Percentiles rank a stretch among this genome's conserved stretches.
Evolutionary conservation across 257 asterid genomes (phyloP).

Genomic region (Voacanga thouarsii): DNA sequence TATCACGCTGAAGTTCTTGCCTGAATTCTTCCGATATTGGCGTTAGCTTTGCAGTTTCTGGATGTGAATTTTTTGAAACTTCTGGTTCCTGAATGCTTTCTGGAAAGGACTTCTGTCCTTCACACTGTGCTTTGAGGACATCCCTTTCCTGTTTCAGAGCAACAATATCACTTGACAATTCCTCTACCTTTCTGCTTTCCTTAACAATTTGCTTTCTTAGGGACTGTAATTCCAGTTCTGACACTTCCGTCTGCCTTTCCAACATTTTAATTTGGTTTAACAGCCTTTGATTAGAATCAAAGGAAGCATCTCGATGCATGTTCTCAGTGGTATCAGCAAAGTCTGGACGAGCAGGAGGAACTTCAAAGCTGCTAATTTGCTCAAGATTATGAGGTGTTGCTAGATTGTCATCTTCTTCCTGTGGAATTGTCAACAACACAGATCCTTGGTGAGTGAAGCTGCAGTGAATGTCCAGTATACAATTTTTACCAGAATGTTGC

Average conservation of each 20-base stretch:
- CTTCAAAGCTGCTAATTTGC: slow-evolving; percentile 41
- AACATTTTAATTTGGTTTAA: slow-evolving; percentile 17
- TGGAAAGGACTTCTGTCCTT: slow-evolving; percentile 46
- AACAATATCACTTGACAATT: slow-evolving; percentile 52
- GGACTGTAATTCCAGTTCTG: slow-evolving; percentile 76
- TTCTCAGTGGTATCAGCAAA: neutral
- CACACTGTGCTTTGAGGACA: slow-evolving; percentile 52
- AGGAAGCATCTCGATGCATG: neutral
- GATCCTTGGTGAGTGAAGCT: neutral
- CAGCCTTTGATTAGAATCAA: neutral
- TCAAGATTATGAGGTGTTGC: slow-evolving; percentile 25
- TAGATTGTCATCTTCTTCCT: slow-evolving; percentile 55
- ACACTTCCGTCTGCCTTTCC: slow-evolving; percentile 67
- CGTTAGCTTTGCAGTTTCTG: slow-evolving; percentile 34
- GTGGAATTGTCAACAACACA: slow-evolving; percentile 11
- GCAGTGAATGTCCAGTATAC: neutral
- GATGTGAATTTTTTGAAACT: slow-evolving; percentile 25
- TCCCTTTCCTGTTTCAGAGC: slow-evolving; percentile 61
- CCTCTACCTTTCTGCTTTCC: slow-evolving; percentile 66
- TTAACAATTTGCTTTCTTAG: slow-evolving; percentile 70
- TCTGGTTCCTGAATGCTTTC: slow-evolving; percentile 29
- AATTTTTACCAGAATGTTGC: neutral
- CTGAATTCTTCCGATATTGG: slow-evolving; percentile 41
- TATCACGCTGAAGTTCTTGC: slow-evolving; percentile 64
- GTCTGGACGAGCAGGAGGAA: slow-evolving; percentile 18